Base-by-base conservation (phyloP, 2,329 filamentous ascomycete species). In the Ophiobolus disseminans region DNA sequence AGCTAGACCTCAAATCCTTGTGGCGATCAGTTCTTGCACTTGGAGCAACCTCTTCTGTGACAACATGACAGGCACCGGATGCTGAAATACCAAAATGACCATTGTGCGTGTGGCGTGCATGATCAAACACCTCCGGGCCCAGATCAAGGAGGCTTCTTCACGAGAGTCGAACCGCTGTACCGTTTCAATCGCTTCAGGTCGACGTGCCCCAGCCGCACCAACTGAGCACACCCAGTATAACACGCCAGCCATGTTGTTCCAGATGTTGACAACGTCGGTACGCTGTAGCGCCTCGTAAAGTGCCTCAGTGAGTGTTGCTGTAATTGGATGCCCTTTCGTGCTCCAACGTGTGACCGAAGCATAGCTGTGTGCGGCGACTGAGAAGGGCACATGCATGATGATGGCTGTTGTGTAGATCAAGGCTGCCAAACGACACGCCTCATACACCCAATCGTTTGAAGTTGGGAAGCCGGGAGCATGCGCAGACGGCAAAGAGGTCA, bases 151-250 rank as follows among this genome's bases (percentile, higher is more conserved):
- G 7, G 53, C 54, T 19, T 61, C 57, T 11, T 40, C 43, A 7
- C 43, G 41, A 23, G 25, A 26, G 5, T 20, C 45, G 8, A 51
- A 40, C 20, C 37, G 41, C 11, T 49, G 45, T 7, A 48, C 21
- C 36, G 58, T 58, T 23, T 59, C 47, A 17, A 58, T 41, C 3
- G 54, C 30, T 3, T 40, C 32, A 16, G 55, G 48, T 6, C 51
- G 54, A 6, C 68, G 59, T 30, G 66, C 59, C 14, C 68, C 69
- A 9, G 65, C 68, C 4, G 63, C 62, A 16, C 68, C 71, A 10
- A 72, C 64, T 2, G 57, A 44, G 14, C 60, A 54, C 10, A 68
- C 61, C 69, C 68, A 73, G 49, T 72, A 72, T 14, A 71, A 58
- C 4, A 70, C 64, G 5, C 69, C 70, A 13, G 61, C 54, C 65